A percentile compares a stretch with the other conserved stretches of the same genome.
Conservation (phyloP, 306 rosid species). For the Benincasa hispida region DNA sequence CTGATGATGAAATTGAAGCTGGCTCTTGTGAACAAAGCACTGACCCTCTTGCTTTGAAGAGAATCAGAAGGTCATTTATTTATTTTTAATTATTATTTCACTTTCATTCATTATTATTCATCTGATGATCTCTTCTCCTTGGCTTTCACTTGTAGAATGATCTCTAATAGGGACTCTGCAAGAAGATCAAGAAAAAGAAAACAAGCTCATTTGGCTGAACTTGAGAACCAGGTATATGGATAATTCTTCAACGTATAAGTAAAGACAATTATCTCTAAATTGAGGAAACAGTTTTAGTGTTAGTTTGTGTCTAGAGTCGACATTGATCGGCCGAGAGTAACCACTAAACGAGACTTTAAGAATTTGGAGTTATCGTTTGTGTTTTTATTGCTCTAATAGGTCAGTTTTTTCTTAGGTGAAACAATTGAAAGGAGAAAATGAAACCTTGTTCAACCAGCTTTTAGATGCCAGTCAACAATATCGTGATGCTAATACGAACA, state of each 20-base stretch:
- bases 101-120: background rate
- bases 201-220: constrained; percentile 58
- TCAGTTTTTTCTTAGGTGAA: constrained; percentile 38
- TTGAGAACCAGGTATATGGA: constrained; percentile 51
- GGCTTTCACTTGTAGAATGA: constrained; percentile 36
- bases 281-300: too few relatives aligned
- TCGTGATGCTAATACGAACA: constrained; percentile 59
- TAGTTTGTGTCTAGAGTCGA: background rate
- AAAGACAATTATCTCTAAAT: too few relatives aligned
- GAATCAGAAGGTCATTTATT: constrained; percentile 46
- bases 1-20: constrained; percentile 59
- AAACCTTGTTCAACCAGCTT: constrained; percentile 42
- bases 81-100: background rate
- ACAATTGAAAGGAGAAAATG: constrained; percentile 50
- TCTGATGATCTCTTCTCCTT: background rate
- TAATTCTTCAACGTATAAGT: background rate
- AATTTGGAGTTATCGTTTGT: background rate
- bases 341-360: background rate
- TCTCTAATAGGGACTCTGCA: constrained; percentile 74
- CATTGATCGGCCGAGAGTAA: background rate
- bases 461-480: constrained; percentile 51
- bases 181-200: constrained; percentile 76
- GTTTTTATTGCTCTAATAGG: background rate
- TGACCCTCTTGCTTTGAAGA: constrained; percentile 34
- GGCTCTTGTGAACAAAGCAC: constrained; percentile 57